Conservation (phyloP, 2,329 filamentous ascomycete species). For the Pseudophaeomoniella oleicola region DNA sequence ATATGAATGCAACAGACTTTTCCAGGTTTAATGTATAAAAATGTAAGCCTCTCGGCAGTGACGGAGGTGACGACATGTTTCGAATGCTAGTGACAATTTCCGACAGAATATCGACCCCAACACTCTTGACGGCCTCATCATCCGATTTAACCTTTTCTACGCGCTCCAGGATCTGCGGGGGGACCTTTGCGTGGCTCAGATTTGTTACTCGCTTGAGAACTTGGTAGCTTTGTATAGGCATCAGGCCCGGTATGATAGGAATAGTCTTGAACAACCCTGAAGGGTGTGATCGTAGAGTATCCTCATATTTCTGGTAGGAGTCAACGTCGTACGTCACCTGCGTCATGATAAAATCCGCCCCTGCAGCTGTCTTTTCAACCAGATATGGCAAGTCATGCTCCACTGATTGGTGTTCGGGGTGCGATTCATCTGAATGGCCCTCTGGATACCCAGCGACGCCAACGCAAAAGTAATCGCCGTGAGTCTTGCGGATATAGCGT, state of each 20-base stretch:
- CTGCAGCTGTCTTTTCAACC: slow-evolving; percentile 78
- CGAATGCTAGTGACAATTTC: slow-evolving; percentile 73
- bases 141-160: slow-evolving; percentile 32
- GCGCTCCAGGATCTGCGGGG: slow-evolving; percentile 52
- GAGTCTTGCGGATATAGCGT: slow-evolving; percentile 66
- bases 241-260: slow-evolving; percentile 83
- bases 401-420: slow-evolving; percentile 56
- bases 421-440: slow-evolving; percentile 80
- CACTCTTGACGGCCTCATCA: slow-evolving; percentile 32
- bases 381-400: slow-evolving; percentile 66
- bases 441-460: slow-evolving; percentile 93
- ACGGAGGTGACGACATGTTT: slow-evolving; percentile 39
- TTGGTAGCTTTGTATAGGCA: slow-evolving; percentile 96
- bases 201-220: slow-evolving; percentile 91
- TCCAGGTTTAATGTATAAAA: slow-evolving; percentile 96
- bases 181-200: slow-evolving; percentile 76
- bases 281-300: slow-evolving; percentile 59
- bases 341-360: slow-evolving; percentile 96
- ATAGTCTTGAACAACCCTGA: slow-evolving; percentile 76
- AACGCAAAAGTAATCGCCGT: slow-evolving; percentile 92
- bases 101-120: slow-evolving; percentile 50
- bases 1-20: slow-evolving; percentile 85
- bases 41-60: slow-evolving; percentile 62
- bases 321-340: slow-evolving; percentile 89
- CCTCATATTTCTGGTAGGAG: slow-evolving; percentile 70